These are phyloP conservation scores for Cercospora sesami DNA, from an alignment of 2,329 filamentous ascomycete species.

Conservation along the genomic window DNA sequence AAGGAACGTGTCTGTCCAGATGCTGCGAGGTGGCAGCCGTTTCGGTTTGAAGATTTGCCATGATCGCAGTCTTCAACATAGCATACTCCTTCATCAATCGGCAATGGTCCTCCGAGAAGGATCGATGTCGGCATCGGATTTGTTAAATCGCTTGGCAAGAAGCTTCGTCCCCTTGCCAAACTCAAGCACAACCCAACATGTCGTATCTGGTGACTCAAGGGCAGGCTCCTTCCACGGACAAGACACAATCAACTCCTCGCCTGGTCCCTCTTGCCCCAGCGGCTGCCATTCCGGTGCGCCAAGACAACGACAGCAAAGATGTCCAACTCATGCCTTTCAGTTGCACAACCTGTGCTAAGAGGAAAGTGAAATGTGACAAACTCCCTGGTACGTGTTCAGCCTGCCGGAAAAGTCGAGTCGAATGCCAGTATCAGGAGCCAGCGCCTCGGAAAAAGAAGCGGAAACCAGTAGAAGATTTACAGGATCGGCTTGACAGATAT, in stretches of 20 bases:
- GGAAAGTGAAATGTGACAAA: constrained; percentile 45
- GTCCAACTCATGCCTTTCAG: constrained; percentile 34
- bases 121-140: not conserved
- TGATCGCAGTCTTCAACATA: not conserved
- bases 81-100: not conserved
- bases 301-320: constrained; percentile 13
- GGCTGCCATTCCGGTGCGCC: constrained; percentile 4
- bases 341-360: constrained; percentile 38
- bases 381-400: constrained; percentile 34
- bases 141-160: not conserved
- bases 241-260: not conserved
- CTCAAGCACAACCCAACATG: not conserved
- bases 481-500: constrained; percentile 44
- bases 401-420: constrained; percentile 39
- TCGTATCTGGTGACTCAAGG: constrained; percentile 9
- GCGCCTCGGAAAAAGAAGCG: constrained; percentile 44
- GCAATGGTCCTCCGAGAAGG: not conserved
- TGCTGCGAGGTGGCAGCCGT: not conserved
- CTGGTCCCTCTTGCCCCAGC: constrained; percentile 27
- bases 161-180: constrained; percentile 12
- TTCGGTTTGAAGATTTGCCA: not conserved
- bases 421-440: constrained; percentile 47
- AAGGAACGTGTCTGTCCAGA: constrained; percentile 1
- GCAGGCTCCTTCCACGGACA: not conserved
- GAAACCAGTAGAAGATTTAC: constrained; percentile 37